Conservation (phyloP, 306 rosid genomes). For the Lathyrus tuberosus region DNA sequence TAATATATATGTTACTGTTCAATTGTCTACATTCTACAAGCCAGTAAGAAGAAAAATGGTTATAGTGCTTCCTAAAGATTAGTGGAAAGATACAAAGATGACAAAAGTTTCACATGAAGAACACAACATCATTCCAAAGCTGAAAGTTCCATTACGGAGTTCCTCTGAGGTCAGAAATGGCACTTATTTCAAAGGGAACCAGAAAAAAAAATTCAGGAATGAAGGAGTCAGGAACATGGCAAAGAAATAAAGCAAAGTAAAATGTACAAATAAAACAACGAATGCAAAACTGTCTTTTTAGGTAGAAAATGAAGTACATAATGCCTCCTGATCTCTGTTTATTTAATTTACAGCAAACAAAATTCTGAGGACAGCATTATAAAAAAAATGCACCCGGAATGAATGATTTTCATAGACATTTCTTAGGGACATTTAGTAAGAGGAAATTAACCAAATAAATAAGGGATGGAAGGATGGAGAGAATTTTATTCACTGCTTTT, state of each 20-base stretch:
- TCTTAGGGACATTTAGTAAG: background rate
- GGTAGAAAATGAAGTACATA: background rate
- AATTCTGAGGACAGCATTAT: background rate
- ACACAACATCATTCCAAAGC: background rate
- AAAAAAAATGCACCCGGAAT: slow-evolving; percentile 10
- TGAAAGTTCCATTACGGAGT: background rate
- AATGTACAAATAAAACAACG: background rate
- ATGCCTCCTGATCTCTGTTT: background rate
- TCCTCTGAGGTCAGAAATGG: background rate
- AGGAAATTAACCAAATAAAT: background rate
- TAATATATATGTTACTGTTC: background rate
- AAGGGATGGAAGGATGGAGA: background rate
- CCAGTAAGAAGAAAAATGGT: background rate
- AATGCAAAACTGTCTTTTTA: background rate
- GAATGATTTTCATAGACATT: slow-evolving; percentile 28
- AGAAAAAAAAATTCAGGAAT: background rate
- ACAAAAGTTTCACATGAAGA: background rate
- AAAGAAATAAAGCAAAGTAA: background rate
- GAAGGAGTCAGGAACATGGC: slow-evolving; percentile 3
- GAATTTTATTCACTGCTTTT: background rate
- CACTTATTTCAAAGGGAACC: background rate
- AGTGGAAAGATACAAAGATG: background rate
- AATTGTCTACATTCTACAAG: background rate
- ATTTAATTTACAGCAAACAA: background rate
- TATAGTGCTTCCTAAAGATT: background rate